These are phyloP conservation scores for Mallotus repandus DNA, from an alignment of 441 rosid genomes.

Conservation along the genomic window DNA sequence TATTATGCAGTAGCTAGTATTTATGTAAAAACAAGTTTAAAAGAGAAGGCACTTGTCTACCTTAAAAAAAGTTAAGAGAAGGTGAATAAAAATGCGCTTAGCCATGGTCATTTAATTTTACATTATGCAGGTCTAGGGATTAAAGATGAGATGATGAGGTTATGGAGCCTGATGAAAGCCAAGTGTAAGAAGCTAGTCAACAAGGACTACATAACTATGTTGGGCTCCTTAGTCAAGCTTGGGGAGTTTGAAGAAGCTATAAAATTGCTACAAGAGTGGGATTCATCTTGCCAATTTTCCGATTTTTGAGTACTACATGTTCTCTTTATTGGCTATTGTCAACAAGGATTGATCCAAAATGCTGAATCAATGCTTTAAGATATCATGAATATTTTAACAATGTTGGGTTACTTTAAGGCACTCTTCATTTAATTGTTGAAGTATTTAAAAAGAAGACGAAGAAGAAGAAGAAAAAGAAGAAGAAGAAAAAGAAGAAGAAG, in stretches of 20 bases:
- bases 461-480: no score
- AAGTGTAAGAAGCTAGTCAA: constrained; percentile 38
- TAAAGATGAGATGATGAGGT: constrained; percentile 46
- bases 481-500: no score
- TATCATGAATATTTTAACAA: no score
- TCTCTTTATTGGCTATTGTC: constrained; percentile 45
- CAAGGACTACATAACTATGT: constrained; percentile 43
- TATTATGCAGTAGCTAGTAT: constrained; percentile 35
- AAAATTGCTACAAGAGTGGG: constrained; percentile 48
- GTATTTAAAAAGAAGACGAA: no score
- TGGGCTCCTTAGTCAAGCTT: constrained; percentile 44
- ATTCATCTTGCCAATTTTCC: constrained; percentile 33
- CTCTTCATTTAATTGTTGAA: no score
- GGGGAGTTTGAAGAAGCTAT: constrained; percentile 46
- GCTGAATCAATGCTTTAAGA: constrained; percentile 42
- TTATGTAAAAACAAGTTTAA: constrained; percentile 39
- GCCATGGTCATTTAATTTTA: constrained; percentile 48
- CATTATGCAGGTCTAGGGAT: constrained; percentile 46
- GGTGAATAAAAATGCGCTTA: constrained; percentile 31
- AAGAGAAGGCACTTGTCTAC: constrained; percentile 39
- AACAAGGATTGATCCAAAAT: constrained; percentile 38
- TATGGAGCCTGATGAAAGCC: constrained; percentile 44
- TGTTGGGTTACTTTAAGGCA: no score
- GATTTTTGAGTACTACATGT: constrained; percentile 55
- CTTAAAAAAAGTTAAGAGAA: constrained; percentile 45